Percentiles rank a stretch among this genome's conserved stretches.
phyloP scores from a whole-genome alignment of 495 filamentous ascomycete genomes.

The Aspergillus nanangensis region DNA sequence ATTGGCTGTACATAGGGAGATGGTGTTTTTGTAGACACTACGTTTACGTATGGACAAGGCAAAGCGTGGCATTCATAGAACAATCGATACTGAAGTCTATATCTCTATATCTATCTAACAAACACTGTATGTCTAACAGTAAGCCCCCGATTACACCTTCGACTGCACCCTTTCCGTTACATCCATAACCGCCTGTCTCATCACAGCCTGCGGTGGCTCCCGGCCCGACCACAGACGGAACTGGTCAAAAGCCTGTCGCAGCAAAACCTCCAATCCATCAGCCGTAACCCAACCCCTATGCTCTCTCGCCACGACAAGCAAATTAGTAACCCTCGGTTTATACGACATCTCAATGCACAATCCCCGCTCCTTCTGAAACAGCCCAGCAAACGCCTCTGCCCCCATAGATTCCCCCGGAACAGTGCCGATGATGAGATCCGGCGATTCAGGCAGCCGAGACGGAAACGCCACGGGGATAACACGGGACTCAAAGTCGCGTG shows the following conservation, averaged over 20 bases:
- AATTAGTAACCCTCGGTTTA: constrained; percentile 56
- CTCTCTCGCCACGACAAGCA: constrained; percentile 43
- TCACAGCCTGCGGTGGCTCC: neutral
- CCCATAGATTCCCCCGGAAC: constrained; percentile 16
- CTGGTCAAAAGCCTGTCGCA: constrained; percentile 67
- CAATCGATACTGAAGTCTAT: too few relatives aligned
- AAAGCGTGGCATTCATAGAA: too few relatives aligned
- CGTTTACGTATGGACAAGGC: too few relatives aligned
- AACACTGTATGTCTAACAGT: too few relatives aligned
- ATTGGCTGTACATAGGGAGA: too few relatives aligned
- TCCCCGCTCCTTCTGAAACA: constrained; percentile 12
- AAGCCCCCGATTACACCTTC: too few relatives aligned
- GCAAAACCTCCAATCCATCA: constrained; percentile 65
- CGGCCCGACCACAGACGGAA: constrained; percentile 67
- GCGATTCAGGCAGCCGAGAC: constrained; percentile 2
- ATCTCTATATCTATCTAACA: too few relatives aligned
- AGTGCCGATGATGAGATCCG: constrained; percentile 23
- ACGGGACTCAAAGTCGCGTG: constrained; percentile 47
- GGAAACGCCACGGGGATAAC: constrained; percentile 5
- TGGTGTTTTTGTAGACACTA: too few relatives aligned
- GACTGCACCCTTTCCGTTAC: too few relatives aligned
- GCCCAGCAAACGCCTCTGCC: constrained; percentile 13
- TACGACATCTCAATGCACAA: constrained; percentile 52
- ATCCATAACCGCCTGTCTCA: neutral
- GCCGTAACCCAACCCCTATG: constrained; percentile 58